Evolutionary conservation across 2,329 filamentous ascomycete genomes (phyloP).

Genomic region (Cladosporium velox): DNA sequence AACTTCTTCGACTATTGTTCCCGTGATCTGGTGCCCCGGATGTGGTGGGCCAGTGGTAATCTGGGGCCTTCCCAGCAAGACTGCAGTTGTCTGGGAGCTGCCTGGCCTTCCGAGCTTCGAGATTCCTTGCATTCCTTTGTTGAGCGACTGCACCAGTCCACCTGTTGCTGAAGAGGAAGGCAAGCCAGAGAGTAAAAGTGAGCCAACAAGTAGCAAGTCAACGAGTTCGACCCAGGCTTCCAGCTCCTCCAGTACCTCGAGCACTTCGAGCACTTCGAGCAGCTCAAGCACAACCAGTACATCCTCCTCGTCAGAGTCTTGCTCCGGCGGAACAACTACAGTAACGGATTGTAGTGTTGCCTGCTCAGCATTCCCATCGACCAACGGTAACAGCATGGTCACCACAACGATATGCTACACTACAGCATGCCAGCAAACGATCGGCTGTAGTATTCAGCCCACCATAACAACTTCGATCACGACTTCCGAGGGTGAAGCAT

Average conservation of each 20-base stretch:
- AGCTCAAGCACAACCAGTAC: neutral
- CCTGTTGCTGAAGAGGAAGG: neutral
- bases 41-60: neutral
- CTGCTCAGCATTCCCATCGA: neutral
- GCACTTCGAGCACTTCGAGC: neutral
- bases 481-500: neutral
- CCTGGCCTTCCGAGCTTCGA: neutral
- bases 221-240: neutral
- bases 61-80: neutral
- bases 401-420: neutral
- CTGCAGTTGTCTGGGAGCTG: neutral
- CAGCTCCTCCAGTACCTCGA: neutral
- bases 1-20: neutral
- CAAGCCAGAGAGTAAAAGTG: neutral
- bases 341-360: neutral
- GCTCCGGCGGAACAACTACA: neutral
- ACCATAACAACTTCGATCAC: neutral
- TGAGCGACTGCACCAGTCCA: neutral
- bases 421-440: neutral
- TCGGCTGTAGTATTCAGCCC: neutral
- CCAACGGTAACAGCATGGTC: neutral
- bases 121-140: neutral
- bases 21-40: neutral
- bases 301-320: neutral
- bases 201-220: neutral